Base-by-base conservation (phyloP, 1,284 basidiomycete genomes). In the Ceratobasidium sp. region DNA sequence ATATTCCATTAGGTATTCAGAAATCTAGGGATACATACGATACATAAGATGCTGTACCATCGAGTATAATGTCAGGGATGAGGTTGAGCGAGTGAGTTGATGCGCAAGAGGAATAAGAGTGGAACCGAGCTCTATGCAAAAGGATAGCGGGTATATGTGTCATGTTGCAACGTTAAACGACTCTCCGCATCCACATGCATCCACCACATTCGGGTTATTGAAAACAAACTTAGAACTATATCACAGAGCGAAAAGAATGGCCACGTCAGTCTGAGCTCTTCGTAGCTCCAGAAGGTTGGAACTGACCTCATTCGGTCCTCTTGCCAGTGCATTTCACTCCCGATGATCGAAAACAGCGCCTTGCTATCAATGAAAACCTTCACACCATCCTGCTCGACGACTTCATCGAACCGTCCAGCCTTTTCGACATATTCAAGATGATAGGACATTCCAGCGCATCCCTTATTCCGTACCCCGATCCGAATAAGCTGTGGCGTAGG, bases 281-380 rank as follows among this genome's bases (percentile, higher is more conserved):
- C 71, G 54, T 52, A 52, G 58, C 54, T 26, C 28, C 32, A 61
- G 43, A 47, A n/a, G 47, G 73, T 43, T 26, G 43, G 30, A 7
- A 82, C 86, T 73, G 70, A 92, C 91, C 93, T 95, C 57, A 98
- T 83, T 43, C 89, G 83, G 81, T 96, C 94, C 84, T 99, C 98
- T 76, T 92, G 87, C 98, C 98, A 99, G 80, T 98, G 96, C 98
- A 99, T 99, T 84, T 93, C 92, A 80, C 94, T 96, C 50, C 98
- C 98, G 77, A 99, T 98, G 79, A 99, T 98, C 75, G 93, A 96
- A 82, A 99, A 99, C 76, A 99, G 84, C 28, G 98, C 98, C 82
- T 98, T 98, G 81, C 91, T 93, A 83, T 99, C 98, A 80, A 99
- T 96, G 75, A 99, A 85, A 49, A 99, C 97, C 78, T 87, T 89